Evolutionary conservation across 139 green algal genomes (phyloP).

Genomic region (Dunaliella sp.): DNA sequence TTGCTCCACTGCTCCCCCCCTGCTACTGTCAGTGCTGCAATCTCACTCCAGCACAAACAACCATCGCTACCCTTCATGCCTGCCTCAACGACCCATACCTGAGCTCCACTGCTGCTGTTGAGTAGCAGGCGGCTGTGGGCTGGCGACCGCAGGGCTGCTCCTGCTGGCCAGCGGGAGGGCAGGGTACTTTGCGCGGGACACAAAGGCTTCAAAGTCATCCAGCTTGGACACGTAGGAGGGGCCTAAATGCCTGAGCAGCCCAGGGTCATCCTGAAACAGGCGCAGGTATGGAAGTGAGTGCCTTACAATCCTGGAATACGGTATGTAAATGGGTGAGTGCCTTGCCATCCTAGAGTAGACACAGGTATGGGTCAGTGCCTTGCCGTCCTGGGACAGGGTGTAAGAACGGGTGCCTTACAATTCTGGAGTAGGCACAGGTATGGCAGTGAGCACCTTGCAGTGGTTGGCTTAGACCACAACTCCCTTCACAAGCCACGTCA

Average conservation of each 20-base stretch:
- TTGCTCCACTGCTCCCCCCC: too few relatives aligned
- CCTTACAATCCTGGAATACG: too few relatives aligned
- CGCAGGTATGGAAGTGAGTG: not conserved
- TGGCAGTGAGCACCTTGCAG: too few relatives aligned
- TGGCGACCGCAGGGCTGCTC: not conserved
- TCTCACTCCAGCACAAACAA: not conserved
- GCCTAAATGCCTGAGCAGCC: not conserved
- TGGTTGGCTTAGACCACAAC: too few relatives aligned
- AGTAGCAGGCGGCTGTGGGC: not conserved
- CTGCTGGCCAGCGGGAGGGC: slow-evolving; percentile 38
- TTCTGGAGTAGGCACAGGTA: too few relatives aligned
- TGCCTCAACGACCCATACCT: not conserved
- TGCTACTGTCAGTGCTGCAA: too few relatives aligned
- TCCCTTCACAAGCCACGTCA: too few relatives aligned
- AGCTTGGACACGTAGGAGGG: slow-evolving; percentile 58
- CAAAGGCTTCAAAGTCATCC: slow-evolving; percentile 75
- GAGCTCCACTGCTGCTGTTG: not conserved
- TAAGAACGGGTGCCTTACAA: too few relatives aligned
- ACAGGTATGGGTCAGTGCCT: too few relatives aligned
- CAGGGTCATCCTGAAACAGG: slow-evolving; percentile 13
- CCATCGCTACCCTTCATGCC: not conserved
- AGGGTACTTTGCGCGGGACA: slow-evolving; percentile 59
- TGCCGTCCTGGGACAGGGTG: too few relatives aligned
- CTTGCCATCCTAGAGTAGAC: too few relatives aligned
- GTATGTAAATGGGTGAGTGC: too few relatives aligned